These are phyloP conservation scores for Ilex aquifolium DNA, from an alignment of 257 asterid genomes.

Conservation along the genomic window DNA sequence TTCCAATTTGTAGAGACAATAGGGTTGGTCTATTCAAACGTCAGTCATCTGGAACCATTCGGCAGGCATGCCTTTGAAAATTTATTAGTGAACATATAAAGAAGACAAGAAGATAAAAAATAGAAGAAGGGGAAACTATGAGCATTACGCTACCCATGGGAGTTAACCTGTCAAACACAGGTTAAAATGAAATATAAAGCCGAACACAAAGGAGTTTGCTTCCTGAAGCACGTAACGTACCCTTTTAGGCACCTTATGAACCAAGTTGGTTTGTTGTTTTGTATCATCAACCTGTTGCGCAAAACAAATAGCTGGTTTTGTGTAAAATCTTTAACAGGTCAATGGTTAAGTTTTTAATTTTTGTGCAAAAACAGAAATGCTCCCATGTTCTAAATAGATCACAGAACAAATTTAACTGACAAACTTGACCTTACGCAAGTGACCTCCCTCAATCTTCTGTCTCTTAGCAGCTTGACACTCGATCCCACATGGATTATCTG, in stretches of 20 bases:
- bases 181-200: too few species aligned
- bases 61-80: too few species aligned
- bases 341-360: slow-evolving; percentile 5
- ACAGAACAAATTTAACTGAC: not conserved
- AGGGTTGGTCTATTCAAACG: too few species aligned
- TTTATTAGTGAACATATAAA: too few species aligned
- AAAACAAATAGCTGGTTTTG: slow-evolving; percentile 5
- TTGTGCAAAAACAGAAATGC: slow-evolving; percentile 1
- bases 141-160: too few species aligned
- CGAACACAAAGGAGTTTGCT: not conserved
- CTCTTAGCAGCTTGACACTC: slow-evolving; percentile 97
- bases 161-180: too few species aligned
- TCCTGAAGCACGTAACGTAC: slow-evolving; percentile 30
- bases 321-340: too few species aligned
- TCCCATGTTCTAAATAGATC: not conserved
- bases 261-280: slow-evolving; percentile 49
- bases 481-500: slow-evolving; percentile 27
- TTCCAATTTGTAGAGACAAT: too few species aligned
- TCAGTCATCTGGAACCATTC: too few species aligned
- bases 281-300: slow-evolving; percentile 54
- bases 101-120: too few species aligned
- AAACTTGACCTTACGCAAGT: slow-evolving; percentile 53
- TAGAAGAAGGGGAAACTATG: too few species aligned
- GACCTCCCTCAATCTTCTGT: slow-evolving; percentile 96
- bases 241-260: slow-evolving; percentile 76